Evolutionary conservation across 73 alveolate species (phyloP), one percentile per base, ranked within the genome.

Genomic region (Symbiodinium pilosum): DNA sequence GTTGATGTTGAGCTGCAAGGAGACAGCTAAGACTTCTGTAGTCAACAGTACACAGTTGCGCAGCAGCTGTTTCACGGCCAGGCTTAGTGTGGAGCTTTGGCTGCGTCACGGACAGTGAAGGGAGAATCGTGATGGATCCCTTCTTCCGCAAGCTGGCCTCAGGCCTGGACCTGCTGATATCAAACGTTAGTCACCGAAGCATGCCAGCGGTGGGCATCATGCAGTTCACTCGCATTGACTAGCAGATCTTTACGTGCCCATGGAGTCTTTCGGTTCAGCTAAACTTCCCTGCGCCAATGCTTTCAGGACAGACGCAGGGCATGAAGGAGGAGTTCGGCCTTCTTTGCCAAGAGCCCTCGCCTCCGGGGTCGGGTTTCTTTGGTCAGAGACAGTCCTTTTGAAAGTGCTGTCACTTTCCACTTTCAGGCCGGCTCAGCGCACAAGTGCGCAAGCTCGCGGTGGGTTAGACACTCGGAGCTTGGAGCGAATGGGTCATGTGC

Each of bases 31-130:
- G 36, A n/a, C n/a, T n/a, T n/a, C n/a, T n/a, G n/a, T n/a, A n/a
- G n/a, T n/a, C n/a, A 77, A 34, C 34, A 34, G 32, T 32, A n/a
- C 30, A 30, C 26, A 3, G 86, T 73, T n/a, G 86, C n/a, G 44
- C 64, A 6, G 64, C 34, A 44, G 56, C 59, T 26, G 9, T 9
- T 54, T 2, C 41, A 40, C 8, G 3, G 87, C 86, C 69, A 40
- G 87, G 99, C 42, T 89, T 99, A 71, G 99, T 99, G 38, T 99
- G 99, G 99, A 99, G 99, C 87, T 89, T 99, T 84, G 99, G 99
- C 36, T 99, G 99, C 42, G 99, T 99, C 34, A 98, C 99, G 36
- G 99, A 99, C 93, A 99, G 99, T 86, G 99, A 99, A 26, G 99
- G 99, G 34, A 99, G 99, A 93, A 99, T 94, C 34, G 99, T 99